Evolutionary conservation across 2,329 filamentous ascomycete species (phyloP).

Genomic region (Ramularia endophylla): DNA sequence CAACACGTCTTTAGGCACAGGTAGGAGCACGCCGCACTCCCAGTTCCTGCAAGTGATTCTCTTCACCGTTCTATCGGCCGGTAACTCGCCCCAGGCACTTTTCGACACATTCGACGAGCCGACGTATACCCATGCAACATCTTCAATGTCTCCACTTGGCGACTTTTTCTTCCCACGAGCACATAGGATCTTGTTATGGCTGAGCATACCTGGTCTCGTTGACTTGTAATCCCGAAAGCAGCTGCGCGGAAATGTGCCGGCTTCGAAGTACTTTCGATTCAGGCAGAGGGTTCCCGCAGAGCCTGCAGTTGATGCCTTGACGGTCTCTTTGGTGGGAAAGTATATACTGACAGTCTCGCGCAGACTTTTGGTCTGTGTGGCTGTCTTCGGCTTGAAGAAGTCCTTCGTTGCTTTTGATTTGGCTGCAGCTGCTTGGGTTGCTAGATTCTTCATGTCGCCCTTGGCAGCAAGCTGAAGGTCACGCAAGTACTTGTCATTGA

Average conservation of each 20-base stretch:
- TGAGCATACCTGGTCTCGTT: slow-evolving; percentile 63
- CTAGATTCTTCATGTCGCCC: slow-evolving; percentile 34
- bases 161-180: slow-evolving; percentile 30
- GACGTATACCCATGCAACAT: slow-evolving; percentile 70
- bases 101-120: slow-evolving; percentile 91
- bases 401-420: slow-evolving; percentile 18
- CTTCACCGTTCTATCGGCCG: slow-evolving; percentile 61
- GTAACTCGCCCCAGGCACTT: slow-evolving; percentile 83
- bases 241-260: slow-evolving; percentile 60
- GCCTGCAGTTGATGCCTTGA: slow-evolving; percentile 31
- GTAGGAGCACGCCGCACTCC: slow-evolving; percentile 78
- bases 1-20: slow-evolving; percentile 5
- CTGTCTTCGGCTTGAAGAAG: slow-evolving; percentile 15
- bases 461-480: slow-evolving; percentile 54
- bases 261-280: slow-evolving; percentile 65
- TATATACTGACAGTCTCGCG: slow-evolving; percentile 63
- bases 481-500: slow-evolving; percentile 63
- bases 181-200: slow-evolving; percentile 69
- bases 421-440: slow-evolving; percentile 15
- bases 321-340: slow-evolving; percentile 69
- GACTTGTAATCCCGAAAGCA: slow-evolving; percentile 73
- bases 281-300: slow-evolving; percentile 78
- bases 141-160: slow-evolving; percentile 22
- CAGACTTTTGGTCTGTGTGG: slow-evolving; percentile 24
- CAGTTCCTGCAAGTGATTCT: slow-evolving; percentile 87